phyloP scores from a whole-genome alignment of 768 basidiomycete species.

The Russula foetens region DNA sequence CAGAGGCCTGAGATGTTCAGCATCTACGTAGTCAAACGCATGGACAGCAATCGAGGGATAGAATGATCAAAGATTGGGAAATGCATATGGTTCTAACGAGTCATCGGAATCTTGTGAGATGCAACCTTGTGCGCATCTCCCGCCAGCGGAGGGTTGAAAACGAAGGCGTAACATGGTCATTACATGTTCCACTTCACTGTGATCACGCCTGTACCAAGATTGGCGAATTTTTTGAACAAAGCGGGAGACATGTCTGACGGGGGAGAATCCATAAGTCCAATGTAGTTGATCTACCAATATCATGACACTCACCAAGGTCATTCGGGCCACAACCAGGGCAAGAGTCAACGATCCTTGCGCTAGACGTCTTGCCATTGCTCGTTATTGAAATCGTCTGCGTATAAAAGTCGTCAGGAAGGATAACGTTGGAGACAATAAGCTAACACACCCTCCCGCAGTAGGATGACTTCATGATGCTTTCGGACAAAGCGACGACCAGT shows the following conservation, averaged over 20 bases:
- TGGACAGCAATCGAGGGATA: neutral
- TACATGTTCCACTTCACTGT: neutral
- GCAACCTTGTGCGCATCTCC: neutral
- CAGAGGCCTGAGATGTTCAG: conserved; percentile 5
- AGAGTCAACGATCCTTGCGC: conserved; percentile 10
- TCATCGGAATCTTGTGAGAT: neutral
- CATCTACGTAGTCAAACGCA: neutral
- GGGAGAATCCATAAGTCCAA: neutral
- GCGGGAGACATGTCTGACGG: conserved; percentile 17
- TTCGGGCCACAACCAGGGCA: conserved; percentile 9
- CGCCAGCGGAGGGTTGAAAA: conserved; percentile 5
- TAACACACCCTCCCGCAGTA: conserved; percentile 15
- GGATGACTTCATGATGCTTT: neutral
- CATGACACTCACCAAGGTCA: conserved; percentile 15
- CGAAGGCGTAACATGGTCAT: neutral
- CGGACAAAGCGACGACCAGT: conserved; percentile 12
- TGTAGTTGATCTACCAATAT: neutral
- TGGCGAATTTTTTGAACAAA: neutral
- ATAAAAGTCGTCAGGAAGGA: neutral
- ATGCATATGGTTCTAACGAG: neutral
- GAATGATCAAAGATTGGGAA: neutral
- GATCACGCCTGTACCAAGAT: conserved; percentile 1
- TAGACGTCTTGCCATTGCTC: conserved; percentile 4
- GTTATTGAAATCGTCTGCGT: conserved; percentile 5
- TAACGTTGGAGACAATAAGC: neutral